Evolutionary conservation across 2,329 filamentous ascomycete species (phyloP).

Genomic region (Penicillium sp.): DNA sequence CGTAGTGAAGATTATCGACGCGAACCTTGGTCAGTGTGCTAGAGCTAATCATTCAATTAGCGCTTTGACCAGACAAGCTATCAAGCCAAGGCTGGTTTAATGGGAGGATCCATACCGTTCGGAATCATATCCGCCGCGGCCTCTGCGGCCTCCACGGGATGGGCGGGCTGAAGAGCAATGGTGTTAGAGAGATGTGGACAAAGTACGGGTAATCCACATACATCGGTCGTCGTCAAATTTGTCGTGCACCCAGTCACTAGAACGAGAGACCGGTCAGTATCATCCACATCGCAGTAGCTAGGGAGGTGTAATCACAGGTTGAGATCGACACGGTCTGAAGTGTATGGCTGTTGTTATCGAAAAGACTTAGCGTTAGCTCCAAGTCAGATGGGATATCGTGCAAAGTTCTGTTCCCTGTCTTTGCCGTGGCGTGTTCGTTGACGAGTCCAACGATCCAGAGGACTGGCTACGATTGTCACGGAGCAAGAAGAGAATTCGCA

Average conservation of each 20-base stretch:
- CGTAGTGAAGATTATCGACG: constrained; percentile 90
- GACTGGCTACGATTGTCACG: constrained; percentile 30
- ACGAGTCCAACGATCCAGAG: constrained; percentile 25
- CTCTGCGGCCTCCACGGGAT: constrained; percentile 43
- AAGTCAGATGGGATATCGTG: constrained; percentile 37
- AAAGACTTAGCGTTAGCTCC: constrained; percentile 44
- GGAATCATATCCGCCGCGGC: constrained; percentile 34
- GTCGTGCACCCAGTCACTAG: constrained; percentile 91
- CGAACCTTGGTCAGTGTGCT: constrained; percentile 66
- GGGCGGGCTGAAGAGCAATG: constrained; percentile 34
- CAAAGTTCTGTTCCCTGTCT: constrained; percentile 32
- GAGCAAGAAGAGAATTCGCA: constrained; percentile 37
- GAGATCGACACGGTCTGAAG: constrained; percentile 45
- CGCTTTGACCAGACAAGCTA: not conserved
- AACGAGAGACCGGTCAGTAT: constrained; percentile 10
- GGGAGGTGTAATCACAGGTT: constrained; percentile 38
- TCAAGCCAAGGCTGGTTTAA: not conserved
- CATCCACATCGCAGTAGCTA: not conserved
- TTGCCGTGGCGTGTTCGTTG: constrained; percentile 21
- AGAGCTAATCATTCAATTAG: constrained; percentile 43
- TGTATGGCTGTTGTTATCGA: constrained; percentile 42
- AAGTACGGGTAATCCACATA: constrained; percentile 26
- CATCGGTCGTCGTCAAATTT: constrained; percentile 73
- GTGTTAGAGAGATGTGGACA: constrained; percentile 18
- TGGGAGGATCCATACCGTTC: constrained; percentile 30